These are phyloP conservation scores for Phaseolus coccineus DNA, from an alignment of 331 rosid genomes.

Conservation along the genomic window DNA sequence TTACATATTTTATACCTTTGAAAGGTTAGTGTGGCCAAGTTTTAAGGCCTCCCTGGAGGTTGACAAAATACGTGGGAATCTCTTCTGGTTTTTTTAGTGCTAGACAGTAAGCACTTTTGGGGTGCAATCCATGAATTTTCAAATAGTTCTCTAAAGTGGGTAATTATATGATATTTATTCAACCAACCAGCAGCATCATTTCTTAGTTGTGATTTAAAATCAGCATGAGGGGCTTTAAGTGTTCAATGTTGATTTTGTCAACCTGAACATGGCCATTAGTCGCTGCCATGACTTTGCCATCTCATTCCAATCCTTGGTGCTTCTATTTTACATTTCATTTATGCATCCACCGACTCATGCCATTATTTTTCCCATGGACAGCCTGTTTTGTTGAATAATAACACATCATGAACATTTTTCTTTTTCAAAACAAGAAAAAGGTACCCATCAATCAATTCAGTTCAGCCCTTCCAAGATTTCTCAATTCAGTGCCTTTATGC, in stretches of 20 bases:
- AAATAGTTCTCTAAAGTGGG: not conserved
- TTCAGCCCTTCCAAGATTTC: constrained; percentile 37
- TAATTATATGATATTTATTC: constrained; percentile 28
- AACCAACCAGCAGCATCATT: constrained; percentile 18
- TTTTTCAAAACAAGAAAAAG: constrained; percentile 38
- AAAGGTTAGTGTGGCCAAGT: constrained; percentile 24
- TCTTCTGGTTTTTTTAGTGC: not conserved
- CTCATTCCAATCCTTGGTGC: constrained; percentile 41
- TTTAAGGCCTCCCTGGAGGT: not conserved
- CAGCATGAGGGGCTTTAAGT: constrained; percentile 27
- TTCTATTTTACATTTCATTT: constrained; percentile 40
- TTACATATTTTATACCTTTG: not conserved
- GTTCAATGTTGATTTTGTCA: constrained; percentile 45
- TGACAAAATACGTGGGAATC: not conserved
- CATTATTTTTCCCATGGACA: constrained; percentile 17
- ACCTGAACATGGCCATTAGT: constrained; percentile 39
- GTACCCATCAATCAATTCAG: constrained; percentile 40
- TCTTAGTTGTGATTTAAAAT: too few relatives aligned
- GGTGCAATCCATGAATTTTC: constrained; percentile 5
- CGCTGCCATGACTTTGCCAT: constrained; percentile 42
- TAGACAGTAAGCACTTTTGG: not conserved
- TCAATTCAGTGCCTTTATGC: constrained; percentile 18
- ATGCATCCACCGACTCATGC: constrained; percentile 45
- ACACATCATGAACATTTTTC: constrained; percentile 36
- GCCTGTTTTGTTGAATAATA: constrained; percentile 54